Base-by-base conservation (phyloP, 768 basidiomycete species). In the Dictyophora rubrovolvata region DNA sequence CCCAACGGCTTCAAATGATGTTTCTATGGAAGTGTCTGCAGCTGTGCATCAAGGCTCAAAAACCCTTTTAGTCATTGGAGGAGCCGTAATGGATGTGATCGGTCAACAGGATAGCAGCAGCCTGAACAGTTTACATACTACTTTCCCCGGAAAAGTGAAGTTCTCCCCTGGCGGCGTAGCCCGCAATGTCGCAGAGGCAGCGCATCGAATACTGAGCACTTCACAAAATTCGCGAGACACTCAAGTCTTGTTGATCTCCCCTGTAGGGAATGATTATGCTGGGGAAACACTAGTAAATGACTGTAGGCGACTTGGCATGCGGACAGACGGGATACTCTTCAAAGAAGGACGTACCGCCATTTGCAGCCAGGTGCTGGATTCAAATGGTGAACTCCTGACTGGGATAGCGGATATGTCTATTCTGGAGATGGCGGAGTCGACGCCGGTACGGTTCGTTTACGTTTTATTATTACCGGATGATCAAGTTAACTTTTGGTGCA, bases 131-230 rank as follows among this genome's bases (percentile, higher is more conserved):
- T 69, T 77, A 12, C 77, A 83, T 58, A 88, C 92, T 0, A 98
- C 94, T 0, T 79, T 79, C 11, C 92, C 93, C 0, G 96, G 96
- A 10, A 74, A 69, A 12, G 82, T 98, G 22, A 73, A 75, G 16
- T 61, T 94, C 42, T 79, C 86, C 0, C 73, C 89, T 5, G 95
- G 95, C 1, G 95, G 95, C 28, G 95, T 99, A 14, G 93, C 82
- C 0, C 84, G 94, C n/a, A 99, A 99, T 68, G 82, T 99, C 48
- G 89, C 94, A 1, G 93, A 97, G 69, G 90, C 93, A 0, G 79
- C 92, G 6, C 84, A 89, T 68, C 82, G 89, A 28, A 69, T 86
- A 5, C 67, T 84, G 61, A 66, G 72, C 48, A 7, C 64, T 49
- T 56, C 55, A 1, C 10, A 47, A 23, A n/a, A 22, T 21, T 22